A percentile compares a stretch with the other conserved stretches of the same genome.
phyloP scores from a whole-genome alignment of 768 basidiomycete species.

The Calocybe cyanea region DNA sequence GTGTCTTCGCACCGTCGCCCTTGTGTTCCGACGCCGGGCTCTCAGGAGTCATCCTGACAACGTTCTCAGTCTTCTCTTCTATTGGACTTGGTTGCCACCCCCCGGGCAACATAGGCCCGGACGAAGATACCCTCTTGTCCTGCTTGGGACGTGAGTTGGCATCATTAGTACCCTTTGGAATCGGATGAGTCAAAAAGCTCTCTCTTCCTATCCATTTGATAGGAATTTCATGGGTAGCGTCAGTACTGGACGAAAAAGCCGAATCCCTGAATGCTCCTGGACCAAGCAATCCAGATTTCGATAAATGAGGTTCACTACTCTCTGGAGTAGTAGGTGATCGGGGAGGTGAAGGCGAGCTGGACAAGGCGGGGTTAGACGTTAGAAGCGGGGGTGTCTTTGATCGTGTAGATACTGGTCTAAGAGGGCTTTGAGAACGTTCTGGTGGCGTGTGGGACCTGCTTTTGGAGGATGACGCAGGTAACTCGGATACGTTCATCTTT shows the following conservation, averaged over 20 bases:
- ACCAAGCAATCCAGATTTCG: slow-evolving; percentile 30
- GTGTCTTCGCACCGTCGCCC: slow-evolving; percentile 20
- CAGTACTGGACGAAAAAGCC: slow-evolving; percentile 48
- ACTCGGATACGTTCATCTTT: neutral
- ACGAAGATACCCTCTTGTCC: slow-evolving; percentile 19
- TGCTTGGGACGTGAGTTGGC: too few species aligned
- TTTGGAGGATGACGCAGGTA: slow-evolving; percentile 5
- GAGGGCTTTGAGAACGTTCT: slow-evolving; percentile 13
- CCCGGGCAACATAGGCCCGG: slow-evolving; percentile 45
- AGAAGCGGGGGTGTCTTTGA: slow-evolving; percentile 38
- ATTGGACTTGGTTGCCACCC: slow-evolving; percentile 54
- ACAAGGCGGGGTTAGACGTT: slow-evolving; percentile 21
- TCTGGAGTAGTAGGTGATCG: neutral
- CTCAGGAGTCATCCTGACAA: slow-evolving; percentile 3
- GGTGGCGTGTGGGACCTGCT: slow-evolving; percentile 5
- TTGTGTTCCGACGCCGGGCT: slow-evolving; percentile 23
- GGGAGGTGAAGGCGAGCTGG: slow-evolving; percentile 9
- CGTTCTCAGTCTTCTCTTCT: slow-evolving; percentile 39
- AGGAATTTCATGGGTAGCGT: slow-evolving; percentile 45
- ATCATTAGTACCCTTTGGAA: too few species aligned
- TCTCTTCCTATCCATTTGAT: slow-evolving; percentile 56
- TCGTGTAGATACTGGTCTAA: slow-evolving; percentile 31
- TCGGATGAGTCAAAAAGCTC: too few species aligned
- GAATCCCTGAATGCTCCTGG: slow-evolving; percentile 66
- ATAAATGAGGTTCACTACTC: neutral